phyloP scores from a whole-genome alignment of 805 yeast genomes.

The Saturnispora dispora region DNA sequence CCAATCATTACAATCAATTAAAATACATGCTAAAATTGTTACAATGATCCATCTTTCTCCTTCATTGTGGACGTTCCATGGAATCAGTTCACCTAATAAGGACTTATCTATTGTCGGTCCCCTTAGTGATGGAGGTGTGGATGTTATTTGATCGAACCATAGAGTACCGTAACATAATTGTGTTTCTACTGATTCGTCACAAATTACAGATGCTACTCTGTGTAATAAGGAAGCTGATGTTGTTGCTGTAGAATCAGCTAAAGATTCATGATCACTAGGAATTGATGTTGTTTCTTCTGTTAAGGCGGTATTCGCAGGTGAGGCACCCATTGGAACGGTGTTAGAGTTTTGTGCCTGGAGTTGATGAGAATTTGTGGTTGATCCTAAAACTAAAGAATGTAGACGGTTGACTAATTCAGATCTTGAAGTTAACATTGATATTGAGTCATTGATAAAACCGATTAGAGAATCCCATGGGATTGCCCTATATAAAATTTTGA shows the following conservation, averaged over 20 bases:
- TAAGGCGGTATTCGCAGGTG: constrained; percentile 7
- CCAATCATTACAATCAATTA: constrained; percentile 20
- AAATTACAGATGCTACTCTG: constrained; percentile 48
- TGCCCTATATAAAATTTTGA: constrained; percentile 33
- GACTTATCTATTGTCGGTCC: constrained; percentile 58
- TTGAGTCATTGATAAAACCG: constrained; percentile 51
- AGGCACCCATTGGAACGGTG: background rate
- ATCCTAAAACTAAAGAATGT: background rate
- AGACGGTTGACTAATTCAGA: constrained; percentile 15
- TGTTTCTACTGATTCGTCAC: constrained; percentile 35
- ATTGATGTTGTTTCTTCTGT: constrained; percentile 5
- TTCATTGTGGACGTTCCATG: constrained; percentile 37
- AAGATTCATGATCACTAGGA: constrained; percentile 1
- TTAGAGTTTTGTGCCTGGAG: background rate
- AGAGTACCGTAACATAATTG: constrained; percentile 83
- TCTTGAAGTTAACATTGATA: constrained; percentile 29
- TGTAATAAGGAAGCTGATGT: constrained; percentile 31
- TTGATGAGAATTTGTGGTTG: background rate
- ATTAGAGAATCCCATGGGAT: constrained; percentile 60
- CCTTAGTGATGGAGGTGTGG: constrained; percentile 53
- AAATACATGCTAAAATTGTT: constrained; percentile 41
- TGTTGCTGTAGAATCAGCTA: background rate
- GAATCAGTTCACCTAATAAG: constrained; percentile 41
- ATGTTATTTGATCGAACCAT: constrained; percentile 58
- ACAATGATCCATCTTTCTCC: constrained; percentile 45